phyloP scores from a whole-genome alignment of 2,329 filamentous ascomycete genomes.

The Clonostachys solani region DNA sequence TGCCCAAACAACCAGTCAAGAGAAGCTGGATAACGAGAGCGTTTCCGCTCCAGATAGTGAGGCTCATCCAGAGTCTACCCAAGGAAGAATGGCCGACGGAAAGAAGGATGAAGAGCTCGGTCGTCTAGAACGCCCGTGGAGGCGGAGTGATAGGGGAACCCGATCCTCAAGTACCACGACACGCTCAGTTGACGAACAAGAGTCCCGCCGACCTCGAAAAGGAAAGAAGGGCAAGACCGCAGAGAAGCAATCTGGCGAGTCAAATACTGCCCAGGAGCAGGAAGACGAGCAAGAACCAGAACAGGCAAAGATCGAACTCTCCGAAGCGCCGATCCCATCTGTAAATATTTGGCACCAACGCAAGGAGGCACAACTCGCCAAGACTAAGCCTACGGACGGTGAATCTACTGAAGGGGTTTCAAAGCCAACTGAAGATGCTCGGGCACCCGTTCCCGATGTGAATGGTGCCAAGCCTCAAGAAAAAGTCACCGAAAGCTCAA shows the following conservation, averaged over 20 bases:
- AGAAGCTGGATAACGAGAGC: conserved; percentile 26
- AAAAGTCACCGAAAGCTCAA: conserved; percentile 34
- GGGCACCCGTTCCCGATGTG: conserved; percentile 15
- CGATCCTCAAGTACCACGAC: conserved; percentile 60
- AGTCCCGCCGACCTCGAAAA: conserved; percentile 42
- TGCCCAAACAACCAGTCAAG: conserved; percentile 10
- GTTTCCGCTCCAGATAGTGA: conserved; percentile 30
- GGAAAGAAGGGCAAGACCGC: conserved; percentile 55
- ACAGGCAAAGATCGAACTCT: conserved; percentile 59
- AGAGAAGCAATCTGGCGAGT: conserved; percentile 42
- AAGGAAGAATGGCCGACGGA: conserved; percentile 22
- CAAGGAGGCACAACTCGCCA: conserved; percentile 58
- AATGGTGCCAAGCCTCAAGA: conserved; percentile 36
- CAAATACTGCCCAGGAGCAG: conserved; percentile 49
- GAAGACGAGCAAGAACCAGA: conserved; percentile 39
- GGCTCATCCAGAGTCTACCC: conserved; percentile 24
- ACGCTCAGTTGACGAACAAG: conserved; percentile 60
- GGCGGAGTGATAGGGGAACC: conserved; percentile 40
- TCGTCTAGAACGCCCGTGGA: conserved; percentile 32
- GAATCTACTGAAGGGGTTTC: not conserved
- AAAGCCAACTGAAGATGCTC: conserved; percentile 7
- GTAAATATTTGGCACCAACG: conserved; percentile 89
- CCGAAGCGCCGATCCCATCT: conserved; percentile 75
- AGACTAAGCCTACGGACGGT: conserved; percentile 30
- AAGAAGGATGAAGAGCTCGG: conserved; percentile 31